These are phyloP conservation scores for Tricholoma furcatifolium DNA, from an alignment of 768 basidiomycete genomes.

Conservation along the genomic window DNA sequence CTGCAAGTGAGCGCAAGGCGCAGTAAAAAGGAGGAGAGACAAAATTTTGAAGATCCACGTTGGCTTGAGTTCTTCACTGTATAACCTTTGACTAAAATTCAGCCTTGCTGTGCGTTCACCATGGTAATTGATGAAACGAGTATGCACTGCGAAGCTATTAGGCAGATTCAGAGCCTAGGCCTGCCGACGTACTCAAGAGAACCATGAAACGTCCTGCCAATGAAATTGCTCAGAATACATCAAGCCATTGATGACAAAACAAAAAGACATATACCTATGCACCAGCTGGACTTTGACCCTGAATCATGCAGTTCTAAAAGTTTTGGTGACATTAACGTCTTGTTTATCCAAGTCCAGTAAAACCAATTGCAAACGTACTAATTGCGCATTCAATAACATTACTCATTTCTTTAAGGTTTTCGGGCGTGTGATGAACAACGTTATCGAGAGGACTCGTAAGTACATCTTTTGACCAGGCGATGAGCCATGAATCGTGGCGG, in stretches of 20 bases:
- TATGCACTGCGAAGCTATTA: conserved; percentile 2
- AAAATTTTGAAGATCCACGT: conserved; percentile 22
- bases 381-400: conserved; percentile 1
- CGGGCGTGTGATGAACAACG: neutral
- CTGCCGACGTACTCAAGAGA: conserved; percentile 1
- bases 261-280: neutral
- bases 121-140: conserved; percentile 38
- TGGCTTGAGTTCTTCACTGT: conserved; percentile 22
- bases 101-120: conserved; percentile 44
- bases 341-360: neutral
- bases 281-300: too few relatives aligned
- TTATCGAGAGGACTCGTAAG: neutral
- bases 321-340: neutral
- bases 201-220: conserved; percentile 13
- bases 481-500: neutral
- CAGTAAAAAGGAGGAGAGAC: too few relatives aligned
- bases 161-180: neutral
- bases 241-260: neutral
- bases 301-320: too few relatives aligned
- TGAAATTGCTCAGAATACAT: neutral
- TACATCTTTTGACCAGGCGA: neutral
- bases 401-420: conserved; percentile 4
- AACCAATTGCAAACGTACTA: neutral
- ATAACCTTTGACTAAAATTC: conserved; percentile 29
- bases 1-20: too few relatives aligned